Percentiles rank a stretch among this genome's conserved stretches.
phyloP scores from a whole-genome alignment of 306 rosid species.

The Dalbergia oliveri region DNA sequence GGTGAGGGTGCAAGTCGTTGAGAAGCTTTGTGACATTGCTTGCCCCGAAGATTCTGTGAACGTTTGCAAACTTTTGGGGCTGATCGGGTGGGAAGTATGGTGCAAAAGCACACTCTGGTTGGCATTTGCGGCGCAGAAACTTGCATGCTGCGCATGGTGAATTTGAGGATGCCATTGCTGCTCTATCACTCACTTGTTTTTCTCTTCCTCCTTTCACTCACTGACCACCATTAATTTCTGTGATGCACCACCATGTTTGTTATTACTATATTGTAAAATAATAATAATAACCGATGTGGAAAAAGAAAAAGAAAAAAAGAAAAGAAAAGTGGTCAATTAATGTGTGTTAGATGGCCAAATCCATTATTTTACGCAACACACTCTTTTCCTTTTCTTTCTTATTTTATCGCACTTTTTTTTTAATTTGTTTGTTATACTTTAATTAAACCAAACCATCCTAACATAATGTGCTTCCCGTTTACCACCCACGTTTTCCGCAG shows the following conservation, averaged over 20 bases:
- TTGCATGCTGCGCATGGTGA: conserved; percentile 98
- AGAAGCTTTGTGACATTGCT: conserved; percentile 93
- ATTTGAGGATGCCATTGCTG: conserved; percentile 53
- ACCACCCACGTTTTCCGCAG: conserved; percentile 26
- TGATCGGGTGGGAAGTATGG: conserved; percentile 98
- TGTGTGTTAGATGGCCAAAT: conserved; percentile 57
- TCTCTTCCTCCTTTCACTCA: conserved; percentile 24
- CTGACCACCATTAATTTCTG: conserved; percentile 54
- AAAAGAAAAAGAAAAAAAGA: not conserved
- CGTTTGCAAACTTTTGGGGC: conserved; percentile 93
- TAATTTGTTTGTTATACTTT: not conserved
- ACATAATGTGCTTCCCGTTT: conserved; percentile 2
- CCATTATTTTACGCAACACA: conserved; percentile 50
- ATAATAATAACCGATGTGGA: conserved; percentile 18
- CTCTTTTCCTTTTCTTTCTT: conserved; percentile 43
- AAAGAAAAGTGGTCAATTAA: conserved; percentile 42
- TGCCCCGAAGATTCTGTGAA: conserved; percentile 92
- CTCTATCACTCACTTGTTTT: not conserved
- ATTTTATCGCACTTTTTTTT: not conserved
- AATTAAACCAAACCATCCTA: conserved; percentile 12
- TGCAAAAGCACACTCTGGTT: conserved; percentile 93
- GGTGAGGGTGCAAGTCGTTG: conserved; percentile 91
- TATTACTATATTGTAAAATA: conserved; percentile 47
- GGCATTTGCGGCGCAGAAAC: conserved; percentile 93
- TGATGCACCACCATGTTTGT: conserved; percentile 47